A percentile compares a stretch with the other conserved stretches of the same genome.
Conservation (phyloP, 495 filamentous ascomycete genomes). For the Terfezia boudieri region DNA sequence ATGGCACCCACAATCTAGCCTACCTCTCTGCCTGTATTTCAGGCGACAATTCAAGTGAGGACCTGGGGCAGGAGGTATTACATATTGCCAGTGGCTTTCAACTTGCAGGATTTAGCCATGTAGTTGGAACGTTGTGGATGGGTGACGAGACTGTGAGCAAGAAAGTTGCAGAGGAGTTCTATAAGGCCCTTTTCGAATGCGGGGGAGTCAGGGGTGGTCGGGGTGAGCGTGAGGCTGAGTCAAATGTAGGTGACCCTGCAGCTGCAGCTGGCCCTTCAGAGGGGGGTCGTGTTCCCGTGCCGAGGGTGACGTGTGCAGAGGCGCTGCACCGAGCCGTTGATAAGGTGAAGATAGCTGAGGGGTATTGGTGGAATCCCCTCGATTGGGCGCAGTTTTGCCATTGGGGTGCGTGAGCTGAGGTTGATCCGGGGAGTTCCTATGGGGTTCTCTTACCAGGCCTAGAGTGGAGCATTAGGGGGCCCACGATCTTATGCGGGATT, state of each 20-base stretch:
- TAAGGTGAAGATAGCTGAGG: neutral
- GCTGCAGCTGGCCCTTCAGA: neutral
- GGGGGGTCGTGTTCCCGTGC: neutral
- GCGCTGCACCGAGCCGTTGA: slow-evolving; percentile 8
- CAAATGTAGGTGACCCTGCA: neutral
- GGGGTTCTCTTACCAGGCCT: too few relatives aligned
- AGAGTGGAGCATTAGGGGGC: too few relatives aligned
- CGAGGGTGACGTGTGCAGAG: neutral
- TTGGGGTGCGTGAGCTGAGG: slow-evolving; percentile 4
- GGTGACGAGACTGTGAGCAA: neutral
- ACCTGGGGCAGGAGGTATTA: slow-evolving; percentile 17
- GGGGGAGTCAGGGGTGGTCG: neutral
- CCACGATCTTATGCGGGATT: too few relatives aligned
- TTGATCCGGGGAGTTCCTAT: too few relatives aligned
- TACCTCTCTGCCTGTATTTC: slow-evolving; percentile 22
- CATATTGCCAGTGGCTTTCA: slow-evolving; percentile 20
- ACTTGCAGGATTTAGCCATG: slow-evolving; percentile 21
- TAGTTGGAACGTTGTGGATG: slow-evolving; percentile 21
- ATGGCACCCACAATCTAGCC: slow-evolving; percentile 1
- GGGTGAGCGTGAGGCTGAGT: too few relatives aligned
- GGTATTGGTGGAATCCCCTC: neutral
- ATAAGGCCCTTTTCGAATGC: slow-evolving; percentile 2
- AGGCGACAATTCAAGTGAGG: slow-evolving; percentile 5
- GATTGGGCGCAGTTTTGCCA: slow-evolving; percentile 8
- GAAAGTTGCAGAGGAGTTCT: slow-evolving; percentile 3